Conservation (phyloP, 495 filamentous ascomycete species). For the Neurospora sublineolata region DNA sequence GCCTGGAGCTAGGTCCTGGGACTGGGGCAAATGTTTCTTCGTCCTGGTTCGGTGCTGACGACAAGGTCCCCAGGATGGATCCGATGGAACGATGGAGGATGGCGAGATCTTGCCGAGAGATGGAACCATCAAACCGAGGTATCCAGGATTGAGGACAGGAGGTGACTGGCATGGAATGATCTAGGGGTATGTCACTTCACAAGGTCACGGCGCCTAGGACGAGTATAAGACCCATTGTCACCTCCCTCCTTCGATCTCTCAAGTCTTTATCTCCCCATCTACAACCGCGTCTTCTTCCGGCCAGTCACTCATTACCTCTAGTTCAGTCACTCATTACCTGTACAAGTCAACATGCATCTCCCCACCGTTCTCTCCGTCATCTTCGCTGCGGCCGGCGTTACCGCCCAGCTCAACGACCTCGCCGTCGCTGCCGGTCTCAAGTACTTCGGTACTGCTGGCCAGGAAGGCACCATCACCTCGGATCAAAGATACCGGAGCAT, state of each 20-base stretch:
- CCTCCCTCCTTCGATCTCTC: not conserved
- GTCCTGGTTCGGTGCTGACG: not conserved
- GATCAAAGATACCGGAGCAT: constrained; percentile 39
- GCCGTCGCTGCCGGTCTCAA: constrained; percentile 38
- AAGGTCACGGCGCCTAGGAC: not conserved
- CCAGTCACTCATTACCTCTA: not conserved
- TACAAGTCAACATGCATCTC: constrained; percentile 15
- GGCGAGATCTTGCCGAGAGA: not conserved
- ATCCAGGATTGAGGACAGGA: not conserved
- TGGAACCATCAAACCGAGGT: not conserved
- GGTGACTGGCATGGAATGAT: not conserved
- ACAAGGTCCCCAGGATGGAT: not conserved
- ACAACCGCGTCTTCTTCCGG: not conserved
- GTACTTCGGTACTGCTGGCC: constrained; percentile 51
- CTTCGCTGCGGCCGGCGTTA: constrained; percentile 20
- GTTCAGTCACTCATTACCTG: not conserved
- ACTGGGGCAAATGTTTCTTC: not conserved
- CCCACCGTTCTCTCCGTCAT: constrained; percentile 14
- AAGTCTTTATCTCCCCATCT: not conserved
- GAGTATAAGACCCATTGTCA: not conserved
- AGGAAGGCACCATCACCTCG: constrained; percentile 37
- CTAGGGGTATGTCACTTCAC: not conserved
- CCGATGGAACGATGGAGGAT: not conserved
- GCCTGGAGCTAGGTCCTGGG: not conserved
- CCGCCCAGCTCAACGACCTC: constrained; percentile 37